Percentiles rank a stretch among this genome's conserved stretches.
phyloP scores from a whole-genome alignment of 352 stramenopile species.

The Halophytophthora polymorphica region DNA sequence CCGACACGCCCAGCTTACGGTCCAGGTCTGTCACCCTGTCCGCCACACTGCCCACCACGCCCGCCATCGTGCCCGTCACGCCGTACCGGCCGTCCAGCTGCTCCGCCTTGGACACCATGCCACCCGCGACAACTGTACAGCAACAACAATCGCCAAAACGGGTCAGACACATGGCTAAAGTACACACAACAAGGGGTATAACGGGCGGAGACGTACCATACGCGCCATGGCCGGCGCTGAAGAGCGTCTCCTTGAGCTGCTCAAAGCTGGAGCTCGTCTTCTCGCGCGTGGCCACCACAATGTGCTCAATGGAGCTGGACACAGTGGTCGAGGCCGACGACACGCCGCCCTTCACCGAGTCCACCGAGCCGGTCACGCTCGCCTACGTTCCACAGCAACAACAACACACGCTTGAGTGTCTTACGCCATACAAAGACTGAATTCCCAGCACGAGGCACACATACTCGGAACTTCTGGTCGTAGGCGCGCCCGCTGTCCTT shows the following conservation, averaged over 20 bases:
- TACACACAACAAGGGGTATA: neutral
- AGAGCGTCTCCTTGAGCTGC: conserved; percentile 52
- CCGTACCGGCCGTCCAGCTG: conserved; percentile 58
- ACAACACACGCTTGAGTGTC: neutral
- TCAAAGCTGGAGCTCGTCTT: conserved; percentile 59
- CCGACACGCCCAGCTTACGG: conserved; percentile 56
- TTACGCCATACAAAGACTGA: neutral
- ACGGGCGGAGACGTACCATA: conserved; percentile 19
- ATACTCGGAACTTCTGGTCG: conserved; percentile 57
- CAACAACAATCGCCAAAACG: neutral
- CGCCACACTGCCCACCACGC: conserved; percentile 44
- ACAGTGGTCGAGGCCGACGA: conserved; percentile 36
- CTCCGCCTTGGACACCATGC: conserved; percentile 53
- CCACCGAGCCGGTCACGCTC: conserved; percentile 37
- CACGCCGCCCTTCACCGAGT: conserved; percentile 40
- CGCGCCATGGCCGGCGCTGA: conserved; percentile 45
- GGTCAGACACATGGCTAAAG: neutral
- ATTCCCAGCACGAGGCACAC: neutral
- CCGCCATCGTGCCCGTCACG: conserved; percentile 46
- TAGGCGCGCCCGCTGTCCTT: conserved; percentile 65
- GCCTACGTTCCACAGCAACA: conserved; percentile 5
- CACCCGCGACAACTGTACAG: conserved; percentile 37
- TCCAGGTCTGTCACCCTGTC: conserved; percentile 56
- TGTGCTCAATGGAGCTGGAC: conserved; percentile 65
- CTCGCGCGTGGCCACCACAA: conserved; percentile 54